Conservation (phyloP, 208 protist species). For the Trypanosomatidae sp. region DNA sequence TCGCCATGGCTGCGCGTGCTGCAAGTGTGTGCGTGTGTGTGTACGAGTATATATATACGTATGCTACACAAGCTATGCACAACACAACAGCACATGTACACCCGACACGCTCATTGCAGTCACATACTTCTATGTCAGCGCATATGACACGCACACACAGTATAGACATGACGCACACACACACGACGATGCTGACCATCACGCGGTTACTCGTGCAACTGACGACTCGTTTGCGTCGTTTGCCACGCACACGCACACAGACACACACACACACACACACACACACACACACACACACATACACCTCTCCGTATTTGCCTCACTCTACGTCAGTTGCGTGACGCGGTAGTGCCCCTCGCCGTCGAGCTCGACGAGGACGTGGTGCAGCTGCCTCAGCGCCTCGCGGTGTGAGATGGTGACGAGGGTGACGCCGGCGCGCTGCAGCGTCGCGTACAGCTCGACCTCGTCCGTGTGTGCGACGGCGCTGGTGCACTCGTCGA, state of each 20-base stretch:
- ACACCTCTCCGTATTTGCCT: background rate
- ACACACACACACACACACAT: background rate
- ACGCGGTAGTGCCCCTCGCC: conserved; percentile 40
- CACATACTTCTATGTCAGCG: too few relatives aligned
- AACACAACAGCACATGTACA: too few relatives aligned
- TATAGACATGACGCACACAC: too few relatives aligned
- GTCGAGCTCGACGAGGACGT: conserved; percentile 37
- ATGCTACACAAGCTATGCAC: background rate
- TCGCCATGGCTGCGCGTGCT: conserved; percentile 17
- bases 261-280: background rate
- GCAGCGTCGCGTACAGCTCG: conserved; percentile 43
- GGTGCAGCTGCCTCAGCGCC: conserved; percentile 43
- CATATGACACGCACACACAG: too few relatives aligned
- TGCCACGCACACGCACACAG: too few relatives aligned
- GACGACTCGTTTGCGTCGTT: too few relatives aligned
- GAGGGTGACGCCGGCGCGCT: conserved; percentile 60
- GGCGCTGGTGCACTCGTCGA: conserved; percentile 88
- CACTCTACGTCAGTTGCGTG: background rate
- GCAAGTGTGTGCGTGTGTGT: conserved; percentile 6
- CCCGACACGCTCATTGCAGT: too few relatives aligned
- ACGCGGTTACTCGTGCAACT: too few relatives aligned
- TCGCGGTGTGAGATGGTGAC: conserved; percentile 79
- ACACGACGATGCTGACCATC: too few relatives aligned
- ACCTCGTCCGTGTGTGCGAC: conserved; percentile 77
- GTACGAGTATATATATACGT: background rate